Base-by-base conservation (phyloP, 2,329 filamentous ascomycete species). In the Cadophora gregata region DNA sequence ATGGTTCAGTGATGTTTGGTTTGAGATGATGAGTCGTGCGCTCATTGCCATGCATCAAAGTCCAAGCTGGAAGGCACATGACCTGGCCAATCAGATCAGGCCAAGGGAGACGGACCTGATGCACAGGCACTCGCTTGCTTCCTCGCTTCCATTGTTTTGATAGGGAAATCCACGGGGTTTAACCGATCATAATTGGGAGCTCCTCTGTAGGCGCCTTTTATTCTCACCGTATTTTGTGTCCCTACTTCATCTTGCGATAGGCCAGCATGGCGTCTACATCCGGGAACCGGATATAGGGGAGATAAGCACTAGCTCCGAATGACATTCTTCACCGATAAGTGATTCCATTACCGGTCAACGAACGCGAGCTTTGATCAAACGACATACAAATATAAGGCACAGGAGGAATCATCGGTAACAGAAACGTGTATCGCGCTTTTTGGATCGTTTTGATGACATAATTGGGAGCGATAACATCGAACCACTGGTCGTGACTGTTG, bases 91-190 rank as follows among this genome's bases (percentile, higher is more conserved):
- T 31, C 50, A 31, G 25, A 47, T 47, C 42, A 21, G 42, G 21
- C n/a, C 42, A 9, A n/a, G 19, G 7, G 10, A n/a, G 6, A 6
- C 42, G 19, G 21, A 21, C 42, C 9, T 24, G 47, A 25, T 14
- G 21, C 47, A 50, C 21, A 51, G 16, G 29, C 25, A 51, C 25
- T 51, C 48, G 48, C 48, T 51, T 51, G 19, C 25, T 51, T 9
- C 50, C 8, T 53, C 50, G 50, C 50, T 53, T 53, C 50, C 50
- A 29, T 31, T 53, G 50, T 53, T 31, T 25, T 31, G 25, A 8
- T 53, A 8, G 10, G 16, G 31, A 31, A 16, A 16, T 42, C 14
- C 38, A n/a, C 10, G 14, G 38, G 38, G 6, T 12, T 2, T 19
- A 16, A 2, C 10, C 14, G 38, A 42, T 19, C 38, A 42, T 16